These are phyloP conservation scores for Cutaneotrichosporon curvatum DNA, from an alignment of 1,284 basidiomycete species.

Conservation along the genomic window DNA sequence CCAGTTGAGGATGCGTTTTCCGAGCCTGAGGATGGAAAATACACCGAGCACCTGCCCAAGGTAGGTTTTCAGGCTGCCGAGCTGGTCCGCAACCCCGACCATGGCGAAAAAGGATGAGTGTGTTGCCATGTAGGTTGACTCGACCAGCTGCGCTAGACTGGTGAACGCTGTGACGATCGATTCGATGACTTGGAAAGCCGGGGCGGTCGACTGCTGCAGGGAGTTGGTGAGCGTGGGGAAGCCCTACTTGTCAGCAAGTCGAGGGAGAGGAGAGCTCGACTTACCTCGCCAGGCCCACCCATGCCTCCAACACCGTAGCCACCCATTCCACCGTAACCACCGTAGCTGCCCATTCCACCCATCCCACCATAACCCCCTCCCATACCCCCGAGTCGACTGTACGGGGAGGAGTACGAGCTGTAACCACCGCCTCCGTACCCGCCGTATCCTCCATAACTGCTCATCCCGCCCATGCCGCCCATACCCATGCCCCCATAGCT, in stretches of 20 bases:
- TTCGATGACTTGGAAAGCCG: constrained; percentile 88
- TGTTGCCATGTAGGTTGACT: constrained; percentile 97
- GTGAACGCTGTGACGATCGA: constrained; percentile 93
- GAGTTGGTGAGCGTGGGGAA: constrained; percentile 70
- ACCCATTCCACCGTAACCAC: constrained; percentile 41
- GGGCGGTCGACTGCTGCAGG: constrained; percentile 80
- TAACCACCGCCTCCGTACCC: constrained; percentile 35
- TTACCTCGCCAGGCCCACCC: constrained; percentile 49
- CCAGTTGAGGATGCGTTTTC: constrained; percentile 43
- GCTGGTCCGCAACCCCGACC: constrained; percentile 95
- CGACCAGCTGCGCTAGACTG: constrained; percentile 95
- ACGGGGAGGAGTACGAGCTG: constrained; percentile 19
- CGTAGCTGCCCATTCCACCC: constrained; percentile 22
- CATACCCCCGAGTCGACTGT: constrained; percentile 42
- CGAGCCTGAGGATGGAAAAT: constrained; percentile 79
- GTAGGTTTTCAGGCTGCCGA: constrained; percentile 82
- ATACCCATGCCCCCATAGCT: constrained; percentile 21
- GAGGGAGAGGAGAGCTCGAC: constrained; percentile 1
- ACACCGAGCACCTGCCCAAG: constrained; percentile 88
- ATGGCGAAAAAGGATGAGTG: constrained; percentile 98
- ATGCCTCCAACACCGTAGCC: constrained; percentile 52
- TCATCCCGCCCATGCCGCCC: constrained; percentile 40
- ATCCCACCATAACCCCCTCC: constrained; percentile 35
- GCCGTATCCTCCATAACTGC: constrained; percentile 47
- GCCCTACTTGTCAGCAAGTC: constrained; percentile 22